Percentiles rank a stretch among this genome's conserved stretches.
phyloP scores from a whole-genome alignment of 352 stramenopile genomes.

The Blastocystis sp. region DNA sequence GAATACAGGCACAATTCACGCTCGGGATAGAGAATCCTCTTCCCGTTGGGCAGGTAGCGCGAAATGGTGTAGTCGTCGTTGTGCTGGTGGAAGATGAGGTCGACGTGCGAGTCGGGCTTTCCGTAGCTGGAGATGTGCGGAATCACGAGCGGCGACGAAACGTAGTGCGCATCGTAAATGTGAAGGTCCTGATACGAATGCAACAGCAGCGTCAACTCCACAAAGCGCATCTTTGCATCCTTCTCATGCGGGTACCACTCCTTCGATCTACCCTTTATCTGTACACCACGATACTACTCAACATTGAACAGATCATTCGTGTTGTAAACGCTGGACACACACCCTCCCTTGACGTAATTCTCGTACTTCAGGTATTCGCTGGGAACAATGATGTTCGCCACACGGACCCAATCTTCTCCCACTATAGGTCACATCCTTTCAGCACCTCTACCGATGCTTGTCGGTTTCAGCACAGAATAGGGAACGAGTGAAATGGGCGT shows the following conservation, averaged over 20 bases:
- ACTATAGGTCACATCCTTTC: neutral
- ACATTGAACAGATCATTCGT: slow-evolving; percentile 23
- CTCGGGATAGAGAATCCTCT: slow-evolving; percentile 11
- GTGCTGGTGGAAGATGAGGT: slow-evolving; percentile 49
- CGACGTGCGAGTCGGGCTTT: neutral
- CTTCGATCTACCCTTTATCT: neutral
- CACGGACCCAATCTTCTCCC: slow-evolving; percentile 33
- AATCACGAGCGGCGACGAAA: slow-evolving; percentile 1
- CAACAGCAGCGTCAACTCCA: neutral
- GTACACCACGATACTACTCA: neutral
- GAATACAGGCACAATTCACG: slow-evolving; percentile 18
- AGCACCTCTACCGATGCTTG: neutral
- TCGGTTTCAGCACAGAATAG: slow-evolving; percentile 52
- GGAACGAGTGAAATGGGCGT: slow-evolving; percentile 42
- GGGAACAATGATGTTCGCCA: slow-evolving; percentile 47
- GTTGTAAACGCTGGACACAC: slow-evolving; percentile 24
- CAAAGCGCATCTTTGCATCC: slow-evolving; percentile 11
- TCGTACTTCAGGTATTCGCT: neutral
- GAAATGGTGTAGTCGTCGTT: neutral
- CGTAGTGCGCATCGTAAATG: slow-evolving; percentile 7
- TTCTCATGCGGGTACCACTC: slow-evolving; percentile 28
- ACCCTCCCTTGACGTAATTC: slow-evolving; percentile 34
- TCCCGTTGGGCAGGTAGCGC: neutral
- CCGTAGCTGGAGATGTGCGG: neutral
- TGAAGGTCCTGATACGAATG: neutral